These are phyloP conservation scores for Odontarrhena argentea DNA, from an alignment of 345 rosid species.

Conservation along the genomic window DNA sequence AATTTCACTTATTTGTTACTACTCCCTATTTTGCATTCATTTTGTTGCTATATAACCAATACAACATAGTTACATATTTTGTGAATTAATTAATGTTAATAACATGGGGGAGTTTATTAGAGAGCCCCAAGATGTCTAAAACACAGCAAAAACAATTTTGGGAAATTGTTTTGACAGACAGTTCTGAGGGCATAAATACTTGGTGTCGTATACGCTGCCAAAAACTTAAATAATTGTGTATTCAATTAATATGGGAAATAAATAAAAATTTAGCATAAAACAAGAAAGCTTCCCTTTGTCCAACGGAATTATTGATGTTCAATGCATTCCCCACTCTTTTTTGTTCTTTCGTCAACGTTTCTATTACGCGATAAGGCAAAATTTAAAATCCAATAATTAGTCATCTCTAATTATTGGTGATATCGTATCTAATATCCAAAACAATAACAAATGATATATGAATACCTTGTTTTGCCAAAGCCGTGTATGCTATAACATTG, in stretches of 20 bases:
- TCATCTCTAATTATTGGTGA: not conserved
- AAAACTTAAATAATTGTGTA: constrained; percentile 32
- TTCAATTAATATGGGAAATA: constrained; percentile 6
- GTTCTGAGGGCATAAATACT: constrained; percentile 35
- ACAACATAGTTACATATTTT: not conserved
- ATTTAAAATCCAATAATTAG: not conserved
- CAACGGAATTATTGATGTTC: constrained; percentile 39
- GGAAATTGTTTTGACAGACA: constrained; percentile 37
- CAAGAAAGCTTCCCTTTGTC: constrained; percentile 40
- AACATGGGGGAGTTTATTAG: not conserved
- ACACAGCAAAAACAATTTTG: constrained; percentile 26
- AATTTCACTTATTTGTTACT: no score
- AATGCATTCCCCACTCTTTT: constrained; percentile 15
- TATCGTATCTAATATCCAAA: not conserved
- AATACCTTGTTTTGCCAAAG: constrained; percentile 17
- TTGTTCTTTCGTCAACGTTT: not conserved
- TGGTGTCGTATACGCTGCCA: constrained; percentile 34
- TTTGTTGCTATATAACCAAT: not conserved
- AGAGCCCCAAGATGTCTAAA: constrained; percentile 8
- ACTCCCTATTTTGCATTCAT: not conserved
- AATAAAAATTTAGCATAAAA: constrained; percentile 4
- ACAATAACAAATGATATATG: not conserved
- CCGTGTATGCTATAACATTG: constrained; percentile 5
- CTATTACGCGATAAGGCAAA: no score
- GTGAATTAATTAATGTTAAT: not conserved